phyloP scores from a whole-genome alignment of 495 filamentous ascomycete species.

The Pyrenula massariospora region DNA sequence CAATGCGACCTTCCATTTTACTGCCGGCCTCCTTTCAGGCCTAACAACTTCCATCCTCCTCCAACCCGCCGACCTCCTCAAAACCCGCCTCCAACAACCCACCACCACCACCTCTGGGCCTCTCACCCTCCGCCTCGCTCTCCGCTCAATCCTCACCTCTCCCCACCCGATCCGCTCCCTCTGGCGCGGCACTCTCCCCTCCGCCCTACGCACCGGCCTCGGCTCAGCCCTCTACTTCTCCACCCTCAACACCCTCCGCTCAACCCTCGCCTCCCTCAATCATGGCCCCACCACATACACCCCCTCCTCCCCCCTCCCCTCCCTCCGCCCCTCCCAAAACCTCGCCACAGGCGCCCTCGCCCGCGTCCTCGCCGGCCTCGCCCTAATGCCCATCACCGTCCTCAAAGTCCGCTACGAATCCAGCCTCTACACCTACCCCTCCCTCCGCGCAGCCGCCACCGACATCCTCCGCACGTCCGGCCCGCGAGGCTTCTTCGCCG shows the following conservation, averaged over 20 bases:
- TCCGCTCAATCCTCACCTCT: slow-evolving; percentile 55
- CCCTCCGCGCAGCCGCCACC: slow-evolving; percentile 54
- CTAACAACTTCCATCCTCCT: slow-evolving; percentile 78
- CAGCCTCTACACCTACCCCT: slow-evolving; percentile 72
- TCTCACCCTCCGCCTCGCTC: slow-evolving; percentile 49
- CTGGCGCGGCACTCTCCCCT: slow-evolving; percentile 91
- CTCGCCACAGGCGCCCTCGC: slow-evolving; percentile 74
- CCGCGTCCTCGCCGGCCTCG: slow-evolving; percentile 70
- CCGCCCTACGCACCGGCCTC: slow-evolving; percentile 81
- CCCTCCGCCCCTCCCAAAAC: slow-evolving; percentile 74
- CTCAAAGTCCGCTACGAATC: slow-evolving; percentile 95
- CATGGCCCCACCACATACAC: slow-evolving; percentile 10
- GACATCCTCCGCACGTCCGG: slow-evolving; percentile 71
- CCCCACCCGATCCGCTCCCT: slow-evolving; percentile 57
- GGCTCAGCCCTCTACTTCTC: slow-evolving; percentile 94
- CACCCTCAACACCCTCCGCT: slow-evolving; percentile 69
- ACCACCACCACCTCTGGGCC: slow-evolving; percentile 33
- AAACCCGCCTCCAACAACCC: slow-evolving; percentile 81
- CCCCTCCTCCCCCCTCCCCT: slow-evolving; percentile 26
- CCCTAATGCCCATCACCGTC: slow-evolving; percentile 94
- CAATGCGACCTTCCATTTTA: slow-evolving; percentile 59
- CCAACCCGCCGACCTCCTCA: slow-evolving; percentile 92
- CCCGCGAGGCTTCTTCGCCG: slow-evolving; percentile 75
- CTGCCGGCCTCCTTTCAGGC: slow-evolving; percentile 78
- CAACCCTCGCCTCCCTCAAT: slow-evolving; percentile 41